phyloP scores from a whole-genome alignment of 139 green algal species.

The Tetradesmus lagerheimii region DNA sequence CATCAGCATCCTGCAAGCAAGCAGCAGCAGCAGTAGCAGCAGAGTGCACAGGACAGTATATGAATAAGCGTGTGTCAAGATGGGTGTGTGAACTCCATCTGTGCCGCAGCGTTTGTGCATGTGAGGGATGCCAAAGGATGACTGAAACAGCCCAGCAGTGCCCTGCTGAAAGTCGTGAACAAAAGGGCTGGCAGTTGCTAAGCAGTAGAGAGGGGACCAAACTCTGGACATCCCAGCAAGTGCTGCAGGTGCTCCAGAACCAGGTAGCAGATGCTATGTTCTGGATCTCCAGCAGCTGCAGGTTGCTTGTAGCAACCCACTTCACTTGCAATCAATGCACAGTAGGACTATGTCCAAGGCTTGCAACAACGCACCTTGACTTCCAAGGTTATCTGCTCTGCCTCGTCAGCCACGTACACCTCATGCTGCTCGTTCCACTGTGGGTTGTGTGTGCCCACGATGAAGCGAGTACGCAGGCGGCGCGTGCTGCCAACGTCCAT shows the following conservation, averaged over 20 bases:
- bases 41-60: not conserved
- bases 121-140: no score
- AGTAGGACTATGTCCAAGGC: not conserved
- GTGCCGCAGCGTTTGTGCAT: no score
- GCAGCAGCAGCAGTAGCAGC: not conserved
- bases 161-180: no score
- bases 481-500: slow-evolving; percentile 39
- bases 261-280: no score
- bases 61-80: no score
- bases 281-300: not conserved
- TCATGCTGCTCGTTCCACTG: slow-evolving; percentile 38
- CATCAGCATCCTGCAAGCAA: slow-evolving; percentile 44
- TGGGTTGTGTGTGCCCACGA: not conserved
- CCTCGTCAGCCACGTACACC: slow-evolving; percentile 44
- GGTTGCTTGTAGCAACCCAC: not conserved
- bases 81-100: no score
- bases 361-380: slow-evolving; percentile 23
- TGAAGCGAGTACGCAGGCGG: slow-evolving; percentile 38
- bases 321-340: not conserved
- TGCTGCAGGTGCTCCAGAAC: not conserved
- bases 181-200: not conserved
- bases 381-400: not conserved
- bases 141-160: no score
- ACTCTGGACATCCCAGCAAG: no score
- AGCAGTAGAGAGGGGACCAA: not conserved